Conservation (phyloP, 495 filamentous ascomycete species). For the Xylaria nigripes region DNA sequence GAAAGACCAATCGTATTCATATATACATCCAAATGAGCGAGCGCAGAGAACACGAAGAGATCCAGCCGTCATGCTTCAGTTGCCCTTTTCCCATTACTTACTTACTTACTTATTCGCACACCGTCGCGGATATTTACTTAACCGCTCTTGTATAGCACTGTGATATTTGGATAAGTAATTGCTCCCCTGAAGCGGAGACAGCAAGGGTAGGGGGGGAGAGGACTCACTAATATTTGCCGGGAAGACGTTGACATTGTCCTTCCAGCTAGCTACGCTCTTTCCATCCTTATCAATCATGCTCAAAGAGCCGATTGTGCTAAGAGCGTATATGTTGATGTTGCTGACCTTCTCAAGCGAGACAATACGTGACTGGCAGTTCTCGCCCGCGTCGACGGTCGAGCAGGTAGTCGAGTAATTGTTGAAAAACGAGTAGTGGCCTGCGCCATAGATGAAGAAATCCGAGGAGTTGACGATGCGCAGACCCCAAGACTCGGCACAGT, state of each 20-base stretch:
- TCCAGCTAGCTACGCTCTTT: constrained; percentile 29
- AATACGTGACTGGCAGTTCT: constrained; percentile 50
- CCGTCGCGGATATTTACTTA: too few relatives aligned
- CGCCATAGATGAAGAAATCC: constrained; percentile 57
- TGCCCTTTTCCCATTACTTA: too few relatives aligned
- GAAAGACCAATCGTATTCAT: too few relatives aligned
- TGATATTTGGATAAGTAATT: neutral
- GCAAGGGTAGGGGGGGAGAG: neutral
- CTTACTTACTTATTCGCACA: too few relatives aligned
- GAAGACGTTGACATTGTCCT: constrained; percentile 42
- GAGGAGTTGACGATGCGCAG: constrained; percentile 53
- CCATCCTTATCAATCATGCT: constrained; percentile 42
- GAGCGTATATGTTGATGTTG: constrained; percentile 45
- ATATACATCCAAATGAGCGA: too few relatives aligned
- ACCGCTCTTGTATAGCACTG: constrained; percentile 5
- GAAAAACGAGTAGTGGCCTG: constrained; percentile 73
- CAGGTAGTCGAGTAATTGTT: constrained; percentile 43
- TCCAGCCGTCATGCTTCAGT: too few relatives aligned
- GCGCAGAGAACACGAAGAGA: too few relatives aligned
- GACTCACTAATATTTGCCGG: constrained; percentile 31
- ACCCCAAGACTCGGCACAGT: constrained; percentile 56
- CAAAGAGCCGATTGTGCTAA: constrained; percentile 46
- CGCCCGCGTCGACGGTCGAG: constrained; percentile 34
- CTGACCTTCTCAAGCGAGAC: constrained; percentile 41
- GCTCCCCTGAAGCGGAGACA: neutral